Conservation (phyloP, 2,329 filamentous ascomycete species). For the Cladosporium phlei region DNA sequence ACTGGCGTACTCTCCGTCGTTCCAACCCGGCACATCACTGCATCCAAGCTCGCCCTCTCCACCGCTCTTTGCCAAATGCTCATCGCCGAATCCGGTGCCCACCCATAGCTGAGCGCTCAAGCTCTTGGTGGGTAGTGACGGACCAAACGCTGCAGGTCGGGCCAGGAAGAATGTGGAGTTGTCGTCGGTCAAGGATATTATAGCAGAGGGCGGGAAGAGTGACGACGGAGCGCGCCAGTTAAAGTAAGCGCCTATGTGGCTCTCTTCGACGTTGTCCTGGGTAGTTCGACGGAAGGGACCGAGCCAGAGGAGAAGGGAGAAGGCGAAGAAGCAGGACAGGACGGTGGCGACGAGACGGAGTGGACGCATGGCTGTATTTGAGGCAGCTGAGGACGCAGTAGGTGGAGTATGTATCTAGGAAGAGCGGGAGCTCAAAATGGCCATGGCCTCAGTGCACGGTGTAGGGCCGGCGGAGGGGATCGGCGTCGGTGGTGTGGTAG, state of each 20-base stretch:
- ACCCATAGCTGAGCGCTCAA: constrained; percentile 90
- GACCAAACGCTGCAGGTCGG: constrained; percentile 87
- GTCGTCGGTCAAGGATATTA: constrained; percentile 94
- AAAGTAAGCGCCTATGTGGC: constrained; percentile 40
- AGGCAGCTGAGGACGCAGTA: neutral
- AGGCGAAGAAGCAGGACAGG: constrained; percentile 38
- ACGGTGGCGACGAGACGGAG: constrained; percentile 41
- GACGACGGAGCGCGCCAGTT: constrained; percentile 62
- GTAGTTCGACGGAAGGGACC: constrained; percentile 24
- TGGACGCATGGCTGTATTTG: constrained; percentile 32
- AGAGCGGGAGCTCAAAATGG: neutral
- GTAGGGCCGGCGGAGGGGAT: neutral
- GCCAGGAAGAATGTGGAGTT: constrained; percentile 97
- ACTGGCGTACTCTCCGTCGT: constrained; percentile 46
- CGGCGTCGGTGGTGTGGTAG: neutral
- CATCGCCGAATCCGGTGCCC: constrained; percentile 84
- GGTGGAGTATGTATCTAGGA: constrained; percentile 7
- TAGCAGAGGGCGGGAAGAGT: constrained; percentile 89
- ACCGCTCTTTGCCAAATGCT: constrained; percentile 51
- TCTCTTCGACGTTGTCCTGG: constrained; percentile 23
- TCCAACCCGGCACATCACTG: constrained; percentile 89
- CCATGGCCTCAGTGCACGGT: constrained; percentile 11
- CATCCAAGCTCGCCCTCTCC: constrained; percentile 86
- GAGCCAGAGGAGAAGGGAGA: constrained; percentile 42
- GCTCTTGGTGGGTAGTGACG: constrained; percentile 67